Evolutionary conservation across 768 basidiomycete genomes (phyloP).

Genomic region (Tulasnella sp.): DNA sequence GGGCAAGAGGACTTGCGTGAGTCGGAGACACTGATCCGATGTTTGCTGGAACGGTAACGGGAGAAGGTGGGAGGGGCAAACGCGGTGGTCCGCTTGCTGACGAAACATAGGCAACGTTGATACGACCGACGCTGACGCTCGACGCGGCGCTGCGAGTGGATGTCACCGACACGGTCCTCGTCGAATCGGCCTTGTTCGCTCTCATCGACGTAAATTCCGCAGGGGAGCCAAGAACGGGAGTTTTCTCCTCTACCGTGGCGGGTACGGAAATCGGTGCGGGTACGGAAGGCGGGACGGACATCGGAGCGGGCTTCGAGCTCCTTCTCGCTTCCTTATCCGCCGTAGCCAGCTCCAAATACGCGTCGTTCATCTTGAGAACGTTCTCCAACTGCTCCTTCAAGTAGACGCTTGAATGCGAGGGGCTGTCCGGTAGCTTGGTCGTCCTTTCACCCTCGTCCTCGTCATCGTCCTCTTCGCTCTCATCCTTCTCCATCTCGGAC

Average conservation of each 20-base stretch:
- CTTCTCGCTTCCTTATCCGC: neutral
- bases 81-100: neutral
- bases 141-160: neutral
- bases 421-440: neutral
- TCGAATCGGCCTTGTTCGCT: neutral
- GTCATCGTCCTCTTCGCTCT: neutral
- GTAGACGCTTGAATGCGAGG: neutral
- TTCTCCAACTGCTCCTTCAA: conserved; percentile 15
- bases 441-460: neutral
- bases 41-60: neutral
- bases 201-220: neutral
- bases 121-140: neutral
- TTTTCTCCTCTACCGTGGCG: neutral
- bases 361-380: conserved; percentile 16
- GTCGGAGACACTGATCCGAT: neutral
- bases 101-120: neutral
- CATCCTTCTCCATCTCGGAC: neutral
- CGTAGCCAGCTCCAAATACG: conserved; percentile 14
- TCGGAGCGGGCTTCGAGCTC: neutral
- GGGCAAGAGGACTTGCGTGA: neutral
- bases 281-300: neutral
- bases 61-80: conserved; percentile 11
- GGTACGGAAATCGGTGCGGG: neutral
- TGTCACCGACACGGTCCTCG: neutral
- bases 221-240: neutral